Evolutionary conservation across 1,284 basidiomycete species (phyloP), one percentile per base, ranked within the genome.

Genomic region (Exobasidium cylindrosporum): DNA sequence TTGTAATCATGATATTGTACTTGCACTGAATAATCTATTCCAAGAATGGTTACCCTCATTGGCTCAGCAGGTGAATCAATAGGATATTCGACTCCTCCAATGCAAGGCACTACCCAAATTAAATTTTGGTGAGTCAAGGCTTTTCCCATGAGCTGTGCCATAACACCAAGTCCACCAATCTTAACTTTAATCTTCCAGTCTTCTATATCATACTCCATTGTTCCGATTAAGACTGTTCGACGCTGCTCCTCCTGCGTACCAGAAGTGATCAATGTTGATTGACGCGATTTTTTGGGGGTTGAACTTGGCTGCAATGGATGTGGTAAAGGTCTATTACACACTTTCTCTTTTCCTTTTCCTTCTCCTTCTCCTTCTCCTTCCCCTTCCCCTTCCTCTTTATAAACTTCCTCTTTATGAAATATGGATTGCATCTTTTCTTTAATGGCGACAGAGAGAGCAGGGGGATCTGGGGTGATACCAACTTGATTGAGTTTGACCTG

Each of bases 121-220:
- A 50, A 26, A 13, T 50, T 28, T 28, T 50, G 47, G 26, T 50
- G 47, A 50, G 13, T 24, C 13, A 50, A 24, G 14, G 47, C 47
- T 28, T 50, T 50, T 50, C 47, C 47, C 47, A 50, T 50, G 13
- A 50, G 26, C 26, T 50, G 47, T 28, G 47, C 47, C 47, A 50
- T 50, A 13, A 50, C 47, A 50, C 47, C 47, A 13, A 50, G n/a
- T 24, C 47, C 47, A 24, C 47, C 47, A 28, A 50, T 50, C 26
- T 50, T 50, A 4, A 50, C 47, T 28, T 50, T 50, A 24, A 50
- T 50, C n/a, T 50, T 50, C 47, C 47, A 50, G 26, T 50, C 47
- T 50, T 50, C 47, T 50, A 50, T 50, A 28, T 50, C 47, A 50
- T 50, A 50, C 21, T 50, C 47, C 21, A 50, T 50, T 28, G 47